Evolutionary conservation across 257 asterid genomes (phyloP).

Genomic region (Przewalskia tangutica): DNA sequence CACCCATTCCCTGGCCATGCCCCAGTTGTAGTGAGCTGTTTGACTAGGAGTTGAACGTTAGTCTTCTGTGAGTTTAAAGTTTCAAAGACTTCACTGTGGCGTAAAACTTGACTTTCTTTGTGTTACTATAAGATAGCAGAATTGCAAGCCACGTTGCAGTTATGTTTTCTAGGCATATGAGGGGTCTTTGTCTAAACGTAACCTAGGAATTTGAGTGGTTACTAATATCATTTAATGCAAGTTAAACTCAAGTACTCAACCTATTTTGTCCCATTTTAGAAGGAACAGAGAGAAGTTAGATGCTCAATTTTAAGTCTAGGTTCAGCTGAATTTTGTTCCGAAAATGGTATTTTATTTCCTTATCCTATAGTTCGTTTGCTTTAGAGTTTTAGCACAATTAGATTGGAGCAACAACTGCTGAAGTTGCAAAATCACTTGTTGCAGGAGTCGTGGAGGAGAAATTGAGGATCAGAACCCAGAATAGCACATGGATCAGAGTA

Average conservation of each 20-base stretch:
- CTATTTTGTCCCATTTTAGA: not conserved
- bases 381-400: not conserved
- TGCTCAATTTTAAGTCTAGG: not conserved
- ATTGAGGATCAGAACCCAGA: not conserved
- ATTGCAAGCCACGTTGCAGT: not conserved
- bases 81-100: not conserved
- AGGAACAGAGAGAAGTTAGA: not conserved
- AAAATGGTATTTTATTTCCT: not conserved
- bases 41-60: not conserved
- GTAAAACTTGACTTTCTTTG: not conserved
- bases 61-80: not conserved
- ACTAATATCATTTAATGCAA: not conserved
- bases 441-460: not conserved
- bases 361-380: not conserved
- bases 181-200: not conserved
- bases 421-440: not conserved
- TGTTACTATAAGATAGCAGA: not conserved
- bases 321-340: not conserved
- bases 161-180: not conserved
- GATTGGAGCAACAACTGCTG: not conserved
- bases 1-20: not conserved
- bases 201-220: not conserved
- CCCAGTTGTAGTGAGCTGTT: not conserved
- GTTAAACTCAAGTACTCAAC: not conserved
- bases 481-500: constrained; percentile 1